A percentile compares a stretch with the other conserved stretches of the same genome.
Evolutionary conservation across 208 protist species (phyloP).

Genomic region (Wallacemonas sp.): DNA sequence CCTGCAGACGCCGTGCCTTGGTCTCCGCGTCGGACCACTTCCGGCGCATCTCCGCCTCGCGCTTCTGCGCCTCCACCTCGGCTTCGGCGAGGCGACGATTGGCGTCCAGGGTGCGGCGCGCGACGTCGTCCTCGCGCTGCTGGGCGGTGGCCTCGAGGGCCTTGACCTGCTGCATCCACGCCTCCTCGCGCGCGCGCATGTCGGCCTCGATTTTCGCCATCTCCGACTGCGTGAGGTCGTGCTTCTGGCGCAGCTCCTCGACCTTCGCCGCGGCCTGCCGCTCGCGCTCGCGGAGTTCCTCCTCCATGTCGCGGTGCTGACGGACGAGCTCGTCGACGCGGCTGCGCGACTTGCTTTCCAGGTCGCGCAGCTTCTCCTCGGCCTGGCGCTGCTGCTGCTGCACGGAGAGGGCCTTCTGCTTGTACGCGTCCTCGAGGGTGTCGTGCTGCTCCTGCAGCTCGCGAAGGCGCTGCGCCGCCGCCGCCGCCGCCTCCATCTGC

Average conservation of each 20-base stretch:
- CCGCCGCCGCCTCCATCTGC: slow-evolving; percentile 31
- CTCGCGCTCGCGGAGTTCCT: slow-evolving; percentile 53
- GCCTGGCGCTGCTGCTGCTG: slow-evolving; percentile 42
- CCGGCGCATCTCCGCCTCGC: slow-evolving; percentile 49
- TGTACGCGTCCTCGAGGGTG: slow-evolving; percentile 41
- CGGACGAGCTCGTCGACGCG: slow-evolving; percentile 63
- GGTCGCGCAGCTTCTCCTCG: slow-evolving; percentile 45
- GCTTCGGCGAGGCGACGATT: slow-evolving; percentile 39
- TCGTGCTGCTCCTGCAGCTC: slow-evolving; percentile 62
- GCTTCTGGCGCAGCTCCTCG: slow-evolving; percentile 41
- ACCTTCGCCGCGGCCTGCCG: slow-evolving; percentile 36
- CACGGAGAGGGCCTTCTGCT: slow-evolving; percentile 47
- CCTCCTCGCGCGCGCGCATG: slow-evolving; percentile 39
- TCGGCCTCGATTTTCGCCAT: slow-evolving; percentile 35
- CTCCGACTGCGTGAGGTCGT: slow-evolving; percentile 44
- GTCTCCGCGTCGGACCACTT: slow-evolving; percentile 54
- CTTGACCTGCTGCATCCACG: slow-evolving; percentile 48
- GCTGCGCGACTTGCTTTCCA: slow-evolving; percentile 39
- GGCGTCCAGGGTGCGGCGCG: slow-evolving; percentile 35
- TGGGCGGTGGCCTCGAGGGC: slow-evolving; percentile 42
- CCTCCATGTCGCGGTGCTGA: slow-evolving; percentile 51
- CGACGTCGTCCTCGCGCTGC: slow-evolving; percentile 48
- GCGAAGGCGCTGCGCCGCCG: slow-evolving; percentile 37
- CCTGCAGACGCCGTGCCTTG: slow-evolving; percentile 43
- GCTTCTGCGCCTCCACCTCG: slow-evolving; percentile 40